A percentile compares a stretch with the other conserved stretches of the same genome.
phyloP scores from a whole-genome alignment of 352 stramenopile species.

The Phytophthora pseudosyringae region DNA sequence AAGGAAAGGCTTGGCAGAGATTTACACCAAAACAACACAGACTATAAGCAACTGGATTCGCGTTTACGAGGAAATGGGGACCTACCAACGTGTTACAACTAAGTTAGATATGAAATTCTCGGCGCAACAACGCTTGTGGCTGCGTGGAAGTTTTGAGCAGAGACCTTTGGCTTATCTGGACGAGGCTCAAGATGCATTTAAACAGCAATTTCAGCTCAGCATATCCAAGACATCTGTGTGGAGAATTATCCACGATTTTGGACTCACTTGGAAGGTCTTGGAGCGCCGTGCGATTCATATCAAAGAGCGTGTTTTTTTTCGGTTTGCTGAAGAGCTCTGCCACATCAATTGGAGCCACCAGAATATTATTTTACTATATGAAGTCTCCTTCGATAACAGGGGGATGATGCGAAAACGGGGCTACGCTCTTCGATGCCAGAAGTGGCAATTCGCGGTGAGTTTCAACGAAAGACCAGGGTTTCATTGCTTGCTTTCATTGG shows the following conservation, averaged over 20 bases:
- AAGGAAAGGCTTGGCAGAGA: conserved; percentile 3
- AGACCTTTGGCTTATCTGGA: conserved; percentile 9
- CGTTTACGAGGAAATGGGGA: conserved; percentile 4
- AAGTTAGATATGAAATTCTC: not conserved
- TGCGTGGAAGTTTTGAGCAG: conserved; percentile 3
- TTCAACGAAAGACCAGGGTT: conserved; percentile 34
- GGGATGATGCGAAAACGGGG: conserved; percentile 35
- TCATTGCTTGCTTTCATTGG: conserved; percentile 32
- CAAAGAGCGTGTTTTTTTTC: conserved; percentile 10
- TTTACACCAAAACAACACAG: conserved; percentile 2
- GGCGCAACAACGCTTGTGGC: not conserved
- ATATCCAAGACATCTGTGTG: not conserved
- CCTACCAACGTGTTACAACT: not conserved
- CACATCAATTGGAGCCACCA: conserved; percentile 22
- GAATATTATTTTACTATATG: conserved; percentile 36
- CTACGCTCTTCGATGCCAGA: conserved; percentile 30
- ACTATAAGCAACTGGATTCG: conserved; percentile 14
- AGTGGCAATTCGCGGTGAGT: conserved; percentile 34
- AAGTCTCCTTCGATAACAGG: conserved; percentile 44
- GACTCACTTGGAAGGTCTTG: too few species aligned
- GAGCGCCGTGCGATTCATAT: too few species aligned
- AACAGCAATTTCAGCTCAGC: not conserved
- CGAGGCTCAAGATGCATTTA: conserved; percentile 8
- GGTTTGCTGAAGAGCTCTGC: conserved; percentile 30
- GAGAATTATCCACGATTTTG: too few species aligned